Conservation (phyloP, 495 filamentous ascomycete species). For the Tuber magnatum region DNA sequence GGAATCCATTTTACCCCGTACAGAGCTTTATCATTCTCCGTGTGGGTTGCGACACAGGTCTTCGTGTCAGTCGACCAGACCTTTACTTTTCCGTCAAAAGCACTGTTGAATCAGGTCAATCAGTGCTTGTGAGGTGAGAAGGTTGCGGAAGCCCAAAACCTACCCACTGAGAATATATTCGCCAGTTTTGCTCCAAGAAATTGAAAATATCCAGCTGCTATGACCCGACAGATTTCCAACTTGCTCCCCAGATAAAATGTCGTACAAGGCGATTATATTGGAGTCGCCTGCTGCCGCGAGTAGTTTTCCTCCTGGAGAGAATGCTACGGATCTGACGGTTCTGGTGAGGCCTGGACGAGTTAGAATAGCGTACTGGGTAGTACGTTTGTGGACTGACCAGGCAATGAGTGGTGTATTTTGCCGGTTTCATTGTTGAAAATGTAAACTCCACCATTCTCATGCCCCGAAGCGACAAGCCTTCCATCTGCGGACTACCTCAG, state of each 20-base stretch:
- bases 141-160: constrained; percentile 27
- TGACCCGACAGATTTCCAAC: constrained; percentile 75
- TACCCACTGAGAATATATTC: constrained; percentile 85
- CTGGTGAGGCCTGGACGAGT: constrained; percentile 63
- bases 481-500: constrained; percentile 60
- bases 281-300: constrained; percentile 92
- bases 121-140: constrained; percentile 1
- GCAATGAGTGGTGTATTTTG: constrained; percentile 74
- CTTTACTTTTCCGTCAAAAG: constrained; percentile 86
- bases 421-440: constrained; percentile 88
- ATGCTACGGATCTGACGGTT: constrained; percentile 72
- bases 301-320: constrained; percentile 74
- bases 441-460: constrained; percentile 88
- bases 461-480: constrained; percentile 78
- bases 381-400: constrained; percentile 51
- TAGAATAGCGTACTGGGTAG: neutral
- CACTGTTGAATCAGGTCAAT: constrained; percentile 42
- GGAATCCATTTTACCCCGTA: constrained; percentile 88
- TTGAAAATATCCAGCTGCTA: constrained; percentile 73
- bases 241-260: constrained; percentile 84
- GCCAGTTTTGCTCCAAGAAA: constrained; percentile 91
- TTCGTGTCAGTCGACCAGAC: constrained; percentile 83
- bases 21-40: constrained; percentile 75
- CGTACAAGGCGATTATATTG: constrained; percentile 80
- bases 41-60: constrained; percentile 85